These are phyloP conservation scores for Aspergillus bridgeri DNA, from an alignment of 495 filamentous ascomycete species.

Conservation along the genomic window DNA sequence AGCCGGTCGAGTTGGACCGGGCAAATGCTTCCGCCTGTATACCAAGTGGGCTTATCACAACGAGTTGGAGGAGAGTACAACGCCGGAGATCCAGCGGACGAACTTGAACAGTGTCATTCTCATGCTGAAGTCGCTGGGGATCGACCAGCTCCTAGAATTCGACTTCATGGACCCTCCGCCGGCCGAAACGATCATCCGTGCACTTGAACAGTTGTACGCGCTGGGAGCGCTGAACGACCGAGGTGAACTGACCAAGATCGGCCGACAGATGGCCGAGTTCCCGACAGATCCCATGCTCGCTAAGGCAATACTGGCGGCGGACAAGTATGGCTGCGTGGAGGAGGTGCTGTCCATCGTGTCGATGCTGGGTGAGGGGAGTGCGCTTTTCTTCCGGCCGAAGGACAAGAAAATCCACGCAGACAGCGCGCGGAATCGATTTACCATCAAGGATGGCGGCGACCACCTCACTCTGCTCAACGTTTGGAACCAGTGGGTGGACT, in stretches of 20 bases:
- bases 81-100: constrained; percentile 90
- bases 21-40: constrained; percentile 93
- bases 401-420: constrained; percentile 98
- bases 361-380: constrained; percentile 85
- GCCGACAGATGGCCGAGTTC: constrained; percentile 95
- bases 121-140: constrained; percentile 84
- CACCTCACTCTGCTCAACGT: constrained; percentile 90
- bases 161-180: constrained; percentile 97
- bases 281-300: constrained; percentile 93
- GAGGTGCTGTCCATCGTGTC: constrained; percentile 93
- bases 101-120: constrained; percentile 83
- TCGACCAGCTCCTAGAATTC: constrained; percentile 90
- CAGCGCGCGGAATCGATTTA: constrained; percentile 87
- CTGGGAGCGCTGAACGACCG: constrained; percentile 86
- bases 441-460: constrained; percentile 88
- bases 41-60: constrained; percentile 94
- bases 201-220: constrained; percentile 88
- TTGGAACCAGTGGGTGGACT: constrained; percentile 96
- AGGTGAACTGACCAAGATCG: constrained; percentile 87
- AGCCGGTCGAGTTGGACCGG: constrained; percentile 88
- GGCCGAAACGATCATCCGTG: constrained; percentile 84
- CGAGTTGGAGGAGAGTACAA: constrained; percentile 89
- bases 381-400: constrained; percentile 93
- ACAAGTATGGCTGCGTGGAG: constrained; percentile 84
- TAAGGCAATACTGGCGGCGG: constrained; percentile 85